A percentile compares a stretch with the other conserved stretches of the same genome.
phyloP scores from a whole-genome alignment of 179 eudicot genomes.

The Carnegiea gigantea region DNA sequence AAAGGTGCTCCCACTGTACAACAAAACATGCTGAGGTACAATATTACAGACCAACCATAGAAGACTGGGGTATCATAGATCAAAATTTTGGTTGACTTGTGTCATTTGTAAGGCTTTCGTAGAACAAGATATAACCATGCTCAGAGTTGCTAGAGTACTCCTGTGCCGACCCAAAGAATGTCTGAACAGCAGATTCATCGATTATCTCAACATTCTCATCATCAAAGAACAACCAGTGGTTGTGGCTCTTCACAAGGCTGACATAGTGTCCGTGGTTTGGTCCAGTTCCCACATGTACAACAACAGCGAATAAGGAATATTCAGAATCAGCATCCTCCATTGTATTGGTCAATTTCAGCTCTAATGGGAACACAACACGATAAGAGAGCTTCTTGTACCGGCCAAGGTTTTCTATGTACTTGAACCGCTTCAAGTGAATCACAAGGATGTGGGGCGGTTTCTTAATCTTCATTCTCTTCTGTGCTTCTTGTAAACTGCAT shows the following conservation, averaged over 20 bases:
- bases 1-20: slow-evolving; percentile 30
- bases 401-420: slow-evolving; percentile 66
- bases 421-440: slow-evolving; percentile 72
- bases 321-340: slow-evolving; percentile 64
- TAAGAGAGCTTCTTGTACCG: slow-evolving; percentile 70
- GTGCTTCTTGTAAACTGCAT: slow-evolving; percentile 78
- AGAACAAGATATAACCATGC: slow-evolving; percentile 59
- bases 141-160: slow-evolving; percentile 74
- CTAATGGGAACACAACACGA: slow-evolving; percentile 73
- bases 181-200: slow-evolving; percentile 71
- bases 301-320: slow-evolving; percentile 71
- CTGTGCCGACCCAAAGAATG: slow-evolving; percentile 70
- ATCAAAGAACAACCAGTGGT: slow-evolving; percentile 74
- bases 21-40: slow-evolving; percentile 18
- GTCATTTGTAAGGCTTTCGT: slow-evolving; percentile 45
- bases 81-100: slow-evolving; percentile 23
- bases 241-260: slow-evolving; percentile 70
- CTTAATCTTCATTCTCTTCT: slow-evolving; percentile 83
- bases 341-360: slow-evolving; percentile 67
- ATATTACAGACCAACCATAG: slow-evolving; percentile 8
- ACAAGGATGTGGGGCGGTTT: slow-evolving; percentile 73
- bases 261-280: slow-evolving; percentile 81
- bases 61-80: slow-evolving; percentile 2
- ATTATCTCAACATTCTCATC: slow-evolving; percentile 76
- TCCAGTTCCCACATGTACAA: slow-evolving; percentile 75